phyloP scores from a whole-genome alignment of 371 early-diverging fungal species.

The Mortierella sp. region DNA sequence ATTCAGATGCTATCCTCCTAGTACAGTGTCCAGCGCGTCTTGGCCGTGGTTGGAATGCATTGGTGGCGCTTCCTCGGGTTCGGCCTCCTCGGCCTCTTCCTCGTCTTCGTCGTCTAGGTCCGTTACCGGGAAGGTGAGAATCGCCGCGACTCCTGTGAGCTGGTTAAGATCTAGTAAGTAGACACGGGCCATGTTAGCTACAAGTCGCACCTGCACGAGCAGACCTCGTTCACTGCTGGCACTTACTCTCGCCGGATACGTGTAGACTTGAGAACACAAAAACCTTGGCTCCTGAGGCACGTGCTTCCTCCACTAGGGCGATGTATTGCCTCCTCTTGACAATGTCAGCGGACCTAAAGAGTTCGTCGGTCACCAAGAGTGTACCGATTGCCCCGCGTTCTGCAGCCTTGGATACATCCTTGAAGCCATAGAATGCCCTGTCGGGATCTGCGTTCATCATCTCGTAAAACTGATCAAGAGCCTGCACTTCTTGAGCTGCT shows the following conservation, averaged over 20 bases:
- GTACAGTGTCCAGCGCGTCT: constrained; percentile 33
- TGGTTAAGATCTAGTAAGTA: constrained; percentile 75
- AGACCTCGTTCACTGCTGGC: too few relatives aligned
- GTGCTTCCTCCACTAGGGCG: constrained; percentile 83
- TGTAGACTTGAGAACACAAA: constrained; percentile 92
- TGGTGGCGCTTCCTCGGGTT: constrained; percentile 20
- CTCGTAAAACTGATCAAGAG: constrained; percentile 86
- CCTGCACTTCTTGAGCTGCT: constrained; percentile 85
- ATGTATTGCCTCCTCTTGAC: constrained; percentile 86
- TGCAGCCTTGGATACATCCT: constrained; percentile 86
- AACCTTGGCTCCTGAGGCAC: constrained; percentile 82
- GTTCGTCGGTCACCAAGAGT: constrained; percentile 88
- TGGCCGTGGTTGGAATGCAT: constrained; percentile 41
- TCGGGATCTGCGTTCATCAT: constrained; percentile 92
- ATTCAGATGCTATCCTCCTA: constrained; percentile 8
- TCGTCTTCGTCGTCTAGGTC: constrained; percentile 72
- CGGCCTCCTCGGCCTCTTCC: constrained; percentile 14
- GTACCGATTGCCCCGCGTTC: constrained; percentile 89
- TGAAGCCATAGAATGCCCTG: constrained; percentile 91
- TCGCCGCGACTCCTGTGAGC: constrained; percentile 95
- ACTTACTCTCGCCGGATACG: constrained; percentile 92
- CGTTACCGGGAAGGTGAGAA: constrained; percentile 84
- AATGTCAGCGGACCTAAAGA: constrained; percentile 92
- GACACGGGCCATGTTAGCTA: too few relatives aligned
- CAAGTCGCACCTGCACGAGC: too few relatives aligned